Percentiles rank a stretch among this genome's conserved stretches.
Evolutionary conservation across 345 rosid genomes (phyloP).

Genomic region (Populus pruinosa): DNA sequence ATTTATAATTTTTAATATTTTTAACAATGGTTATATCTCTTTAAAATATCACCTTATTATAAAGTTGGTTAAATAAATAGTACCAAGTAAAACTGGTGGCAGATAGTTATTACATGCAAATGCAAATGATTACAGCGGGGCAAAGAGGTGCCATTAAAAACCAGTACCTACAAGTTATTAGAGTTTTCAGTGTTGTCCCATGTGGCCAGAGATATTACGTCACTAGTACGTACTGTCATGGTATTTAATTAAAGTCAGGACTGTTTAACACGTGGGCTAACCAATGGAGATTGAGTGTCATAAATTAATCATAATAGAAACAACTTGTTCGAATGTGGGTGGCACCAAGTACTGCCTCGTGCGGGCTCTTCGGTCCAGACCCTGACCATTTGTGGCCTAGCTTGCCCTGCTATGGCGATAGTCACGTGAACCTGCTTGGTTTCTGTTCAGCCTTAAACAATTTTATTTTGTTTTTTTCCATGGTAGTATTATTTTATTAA

Average conservation of each 20-base stretch:
- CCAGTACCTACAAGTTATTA: background rate
- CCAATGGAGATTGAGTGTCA: background rate
- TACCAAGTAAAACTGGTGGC: too few species aligned
- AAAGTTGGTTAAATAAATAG: too few species aligned
- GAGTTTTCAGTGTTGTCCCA: background rate
- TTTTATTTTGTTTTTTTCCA: background rate
- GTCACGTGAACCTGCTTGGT: constrained; percentile 6
- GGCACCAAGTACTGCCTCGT: background rate
- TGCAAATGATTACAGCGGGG: too few species aligned
- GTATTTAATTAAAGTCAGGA: constrained; percentile 3
- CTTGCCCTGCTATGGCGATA: background rate
- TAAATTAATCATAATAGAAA: background rate
- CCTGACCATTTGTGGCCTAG: background rate
- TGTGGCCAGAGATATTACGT: background rate
- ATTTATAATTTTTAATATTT: too few species aligned
- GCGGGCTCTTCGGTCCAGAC: constrained; percentile 14
- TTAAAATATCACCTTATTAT: too few species aligned
- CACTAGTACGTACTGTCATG: background rate
- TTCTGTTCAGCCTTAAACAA: background rate
- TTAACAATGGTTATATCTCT: too few species aligned
- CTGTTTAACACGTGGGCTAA: constrained; percentile 13
- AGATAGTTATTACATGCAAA: too few species aligned
- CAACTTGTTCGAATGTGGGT: constrained; percentile 12
- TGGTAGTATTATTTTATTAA: background rate
- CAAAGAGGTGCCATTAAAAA: too few species aligned